These are phyloP conservation scores for Tricholoma sp. DNA, from an alignment of 768 basidiomycete species.

Conservation along the genomic window DNA sequence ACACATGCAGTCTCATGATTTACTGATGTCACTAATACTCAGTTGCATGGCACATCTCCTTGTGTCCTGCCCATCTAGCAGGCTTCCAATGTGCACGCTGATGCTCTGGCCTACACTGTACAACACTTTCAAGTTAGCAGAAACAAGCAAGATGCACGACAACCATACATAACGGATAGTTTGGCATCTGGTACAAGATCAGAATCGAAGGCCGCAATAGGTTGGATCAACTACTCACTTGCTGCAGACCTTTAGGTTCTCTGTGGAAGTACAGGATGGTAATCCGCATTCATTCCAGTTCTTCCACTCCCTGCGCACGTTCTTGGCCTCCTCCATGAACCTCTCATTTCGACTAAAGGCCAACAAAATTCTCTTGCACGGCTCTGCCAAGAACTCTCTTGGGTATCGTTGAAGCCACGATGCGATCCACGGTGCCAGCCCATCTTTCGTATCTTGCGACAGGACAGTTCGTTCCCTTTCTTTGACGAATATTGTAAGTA, in stretches of 20 bases:
- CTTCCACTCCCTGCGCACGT: slow-evolving; percentile 4
- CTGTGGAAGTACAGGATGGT: slow-evolving; percentile 4
- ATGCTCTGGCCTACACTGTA: slow-evolving; percentile 22
- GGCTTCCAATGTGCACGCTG: slow-evolving; percentile 21
- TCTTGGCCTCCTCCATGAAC: background rate
- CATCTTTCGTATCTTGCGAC: background rate
- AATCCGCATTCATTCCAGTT: slow-evolving; percentile 13
- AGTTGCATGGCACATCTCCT: slow-evolving; percentile 14
- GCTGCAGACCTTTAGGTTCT: slow-evolving; percentile 9
- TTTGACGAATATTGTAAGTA: slow-evolving; percentile 8
- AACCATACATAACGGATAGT: slow-evolving; percentile 12
- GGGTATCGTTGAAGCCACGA: slow-evolving; percentile 6
- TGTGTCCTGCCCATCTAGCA: slow-evolving; percentile 10
- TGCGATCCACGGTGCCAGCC: slow-evolving; percentile 2
- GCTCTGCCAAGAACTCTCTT: slow-evolving; percentile 1
- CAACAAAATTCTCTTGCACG: background rate
- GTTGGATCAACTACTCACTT: background rate
- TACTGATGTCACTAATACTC: slow-evolving; percentile 12
- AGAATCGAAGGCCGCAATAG: background rate
- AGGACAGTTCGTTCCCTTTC: slow-evolving; percentile 5
- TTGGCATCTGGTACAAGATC: slow-evolving; percentile 7
- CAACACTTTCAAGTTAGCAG: background rate
- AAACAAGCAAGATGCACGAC: too few relatives aligned
- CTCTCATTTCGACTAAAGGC: background rate
- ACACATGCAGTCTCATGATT: too few relatives aligned